Percentiles rank a stretch among this genome's conserved stretches.
Evolutionary conservation across 2,329 filamentous ascomycete genomes (phyloP).

Genomic region (Colletotrichum noveboracense): DNA sequence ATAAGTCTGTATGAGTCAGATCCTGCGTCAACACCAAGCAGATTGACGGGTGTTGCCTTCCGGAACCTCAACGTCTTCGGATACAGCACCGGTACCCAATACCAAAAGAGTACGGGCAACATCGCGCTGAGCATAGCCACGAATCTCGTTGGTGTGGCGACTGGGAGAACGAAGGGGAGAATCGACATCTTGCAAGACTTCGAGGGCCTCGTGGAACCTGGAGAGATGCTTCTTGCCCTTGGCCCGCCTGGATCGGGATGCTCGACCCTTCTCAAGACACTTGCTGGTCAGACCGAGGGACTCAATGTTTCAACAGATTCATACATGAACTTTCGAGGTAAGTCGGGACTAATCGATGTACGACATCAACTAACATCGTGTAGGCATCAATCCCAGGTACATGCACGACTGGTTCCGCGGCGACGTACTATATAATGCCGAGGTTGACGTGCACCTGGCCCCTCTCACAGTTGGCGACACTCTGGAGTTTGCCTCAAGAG

Average conservation of each 20-base stretch:
- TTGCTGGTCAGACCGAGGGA: conserved; percentile 24
- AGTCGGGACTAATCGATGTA: fast-evolving
- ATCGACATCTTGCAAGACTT: conserved; percentile 32
- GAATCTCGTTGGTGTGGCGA: background rate
- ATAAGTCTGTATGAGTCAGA: conserved; percentile 30
- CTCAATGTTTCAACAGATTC: conserved; percentile 27
- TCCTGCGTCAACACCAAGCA: conserved; percentile 23
- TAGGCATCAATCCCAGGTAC: conserved; percentile 17
- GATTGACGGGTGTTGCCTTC: conserved; percentile 32
- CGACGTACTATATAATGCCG: conserved; percentile 71
- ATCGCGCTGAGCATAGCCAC: conserved; percentile 25
- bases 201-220: conserved; percentile 38
- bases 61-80: conserved; percentile 30
- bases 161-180: background rate
- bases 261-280: conserved; percentile 71
- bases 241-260: conserved; percentile 65
- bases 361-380: background rate
- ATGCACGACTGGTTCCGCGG: conserved; percentile 47
- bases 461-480: conserved; percentile 65
- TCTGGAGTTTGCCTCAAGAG: conserved; percentile 63
- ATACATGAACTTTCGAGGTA: conserved; percentile 26
- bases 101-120: conserved; percentile 29
- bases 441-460: conserved; percentile 69
- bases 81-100: conserved; percentile 26
- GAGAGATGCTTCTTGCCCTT: conserved; percentile 64